phyloP scores from a whole-genome alignment of 305 asterid species.

The Fraxinus sp. region DNA sequence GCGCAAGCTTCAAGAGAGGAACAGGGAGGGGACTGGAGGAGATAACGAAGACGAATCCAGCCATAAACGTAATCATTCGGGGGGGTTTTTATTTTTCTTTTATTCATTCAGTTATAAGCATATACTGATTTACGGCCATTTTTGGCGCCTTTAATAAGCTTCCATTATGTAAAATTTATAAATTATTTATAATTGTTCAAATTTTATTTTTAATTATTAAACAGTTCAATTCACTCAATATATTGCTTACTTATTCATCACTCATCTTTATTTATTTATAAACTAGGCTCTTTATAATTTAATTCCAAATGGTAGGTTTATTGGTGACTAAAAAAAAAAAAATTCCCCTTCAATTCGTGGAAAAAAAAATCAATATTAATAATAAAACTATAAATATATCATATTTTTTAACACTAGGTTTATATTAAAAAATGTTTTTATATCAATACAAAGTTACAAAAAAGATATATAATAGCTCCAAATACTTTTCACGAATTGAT shows the following conservation, averaged over 20 bases:
- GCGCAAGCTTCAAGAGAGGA: conserved; percentile 81
- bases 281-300: background rate
- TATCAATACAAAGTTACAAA: too few species aligned
- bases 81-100: background rate
- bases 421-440: too few species aligned
- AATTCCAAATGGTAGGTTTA: background rate
- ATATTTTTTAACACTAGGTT: too few species aligned
- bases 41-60: conserved; percentile 35
- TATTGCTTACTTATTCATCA: background rate
- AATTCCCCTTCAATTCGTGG: background rate
- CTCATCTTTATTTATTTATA: background rate
- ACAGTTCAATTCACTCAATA: background rate
- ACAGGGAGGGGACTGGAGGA: conserved; percentile 35
- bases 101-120: background rate
- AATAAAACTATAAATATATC: too few species aligned
- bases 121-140: background rate
- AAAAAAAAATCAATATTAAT: too few species aligned
- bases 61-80: background rate
- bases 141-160: background rate
- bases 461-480: too few species aligned
- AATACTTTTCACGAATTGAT: too few species aligned
- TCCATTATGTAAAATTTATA: too few species aligned
- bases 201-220: background rate
- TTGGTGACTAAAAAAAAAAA: background rate
- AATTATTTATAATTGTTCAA: background rate